Percentiles rank a stretch among this genome's conserved stretches.
Conservation (phyloP, 2,329 filamentous ascomycete genomes). For the Rachicladosporium sp. region DNA sequence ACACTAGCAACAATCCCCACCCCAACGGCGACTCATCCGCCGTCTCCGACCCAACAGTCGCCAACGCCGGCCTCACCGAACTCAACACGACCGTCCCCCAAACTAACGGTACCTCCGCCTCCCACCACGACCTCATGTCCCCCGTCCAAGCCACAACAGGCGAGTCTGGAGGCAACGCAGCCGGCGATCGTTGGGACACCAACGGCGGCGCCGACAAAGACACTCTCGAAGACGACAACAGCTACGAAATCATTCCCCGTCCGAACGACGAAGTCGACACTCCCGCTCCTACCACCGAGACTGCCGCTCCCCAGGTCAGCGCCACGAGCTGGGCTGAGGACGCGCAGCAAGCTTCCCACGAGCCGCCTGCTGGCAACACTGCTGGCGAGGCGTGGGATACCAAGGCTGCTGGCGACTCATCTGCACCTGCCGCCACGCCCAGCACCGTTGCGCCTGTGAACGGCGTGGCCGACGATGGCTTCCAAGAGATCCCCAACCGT, state of each 20-base stretch:
- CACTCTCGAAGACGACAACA: constrained; percentile 40
- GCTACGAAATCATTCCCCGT: constrained; percentile 64
- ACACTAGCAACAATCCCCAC: constrained; percentile 19
- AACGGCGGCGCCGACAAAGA: constrained; percentile 36
- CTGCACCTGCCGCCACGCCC: constrained; percentile 5
- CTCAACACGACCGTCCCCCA: constrained; percentile 34
- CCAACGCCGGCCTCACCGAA: constrained; percentile 56
- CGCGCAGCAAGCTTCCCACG: background rate
- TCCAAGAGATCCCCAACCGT: constrained; percentile 48
- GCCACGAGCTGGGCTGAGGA: constrained; percentile 66
- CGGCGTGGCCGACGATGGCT: constrained; percentile 44
- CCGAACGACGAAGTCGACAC: constrained; percentile 64
- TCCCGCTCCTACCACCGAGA: constrained; percentile 40
- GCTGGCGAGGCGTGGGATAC: constrained; percentile 21
- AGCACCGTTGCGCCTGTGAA: constrained; percentile 8
- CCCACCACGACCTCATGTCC: constrained; percentile 11
- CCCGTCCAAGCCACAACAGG: constrained; percentile 23
- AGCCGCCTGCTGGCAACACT: constrained; percentile 15
- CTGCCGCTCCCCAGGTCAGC: constrained; percentile 43
- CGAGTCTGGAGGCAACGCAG: constrained; percentile 29
- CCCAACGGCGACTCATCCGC: constrained; percentile 12
- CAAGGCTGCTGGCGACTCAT: constrained; percentile 29
- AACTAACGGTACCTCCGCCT: constrained; percentile 20
- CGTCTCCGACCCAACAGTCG: constrained; percentile 52
- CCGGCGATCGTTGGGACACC: constrained; percentile 56